Evolutionary conservation across 768 basidiomycete species (phyloP).

Genomic region (Hypholoma fasciculare): DNA sequence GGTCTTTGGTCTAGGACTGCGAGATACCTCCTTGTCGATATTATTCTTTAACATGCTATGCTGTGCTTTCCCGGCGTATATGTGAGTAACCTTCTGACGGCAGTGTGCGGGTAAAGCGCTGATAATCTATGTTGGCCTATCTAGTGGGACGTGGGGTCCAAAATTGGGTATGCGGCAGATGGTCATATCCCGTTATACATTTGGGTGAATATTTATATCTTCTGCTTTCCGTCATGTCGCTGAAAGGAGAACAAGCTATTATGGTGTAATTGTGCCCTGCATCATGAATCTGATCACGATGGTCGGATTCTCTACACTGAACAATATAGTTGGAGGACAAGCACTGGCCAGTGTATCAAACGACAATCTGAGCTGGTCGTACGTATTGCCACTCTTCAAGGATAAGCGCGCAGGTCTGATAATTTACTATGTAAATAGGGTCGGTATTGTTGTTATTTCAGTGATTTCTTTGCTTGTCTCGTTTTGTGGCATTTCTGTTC

Average conservation of each 20-base stretch:
- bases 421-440: constrained; percentile 33
- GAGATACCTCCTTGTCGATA: constrained; percentile 65
- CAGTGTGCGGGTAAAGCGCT: not conserved
- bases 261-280: constrained; percentile 59
- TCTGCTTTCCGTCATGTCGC: not conserved
- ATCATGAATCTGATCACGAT: constrained; percentile 63
- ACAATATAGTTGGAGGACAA: constrained; percentile 71
- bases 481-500: constrained; percentile 55
- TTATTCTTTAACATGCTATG: constrained; percentile 69
- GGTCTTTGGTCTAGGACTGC: constrained; percentile 56
- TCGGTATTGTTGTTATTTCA: constrained; percentile 81
- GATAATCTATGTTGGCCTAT: not conserved
- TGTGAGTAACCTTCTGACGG: constrained; percentile 35
- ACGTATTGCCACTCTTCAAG: constrained; percentile 12
- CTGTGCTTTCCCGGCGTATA: constrained; percentile 59
- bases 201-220: constrained; percentile 26
- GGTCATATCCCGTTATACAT: constrained; percentile 58
- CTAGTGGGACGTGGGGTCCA: constrained; percentile 68
- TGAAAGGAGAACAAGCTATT: constrained; percentile 24
- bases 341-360: constrained; percentile 42
- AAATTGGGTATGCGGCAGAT: constrained; percentile 86
- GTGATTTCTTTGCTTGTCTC: constrained; percentile 65
- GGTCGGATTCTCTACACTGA: constrained; percentile 71
- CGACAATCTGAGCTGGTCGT: constrained; percentile 45
- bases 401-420: not conserved